Base-by-base conservation (phyloP, 2,329 filamentous ascomycete genomes). In the Talaromyces piceae region DNA sequence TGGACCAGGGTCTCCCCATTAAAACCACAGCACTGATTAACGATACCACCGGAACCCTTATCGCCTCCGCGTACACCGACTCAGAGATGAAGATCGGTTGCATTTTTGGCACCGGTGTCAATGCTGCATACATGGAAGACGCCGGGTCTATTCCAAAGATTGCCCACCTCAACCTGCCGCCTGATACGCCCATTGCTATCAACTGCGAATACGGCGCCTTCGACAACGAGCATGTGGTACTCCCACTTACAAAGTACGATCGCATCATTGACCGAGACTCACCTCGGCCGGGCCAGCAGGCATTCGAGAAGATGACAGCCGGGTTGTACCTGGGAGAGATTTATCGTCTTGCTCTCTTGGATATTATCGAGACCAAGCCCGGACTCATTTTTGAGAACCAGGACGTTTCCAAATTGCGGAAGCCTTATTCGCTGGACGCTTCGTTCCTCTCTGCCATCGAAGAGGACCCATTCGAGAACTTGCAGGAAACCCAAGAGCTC, bases 181-280 rank as follows among this genome's bases (percentile, higher is more conserved):
- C 88, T 0, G 84, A 93, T 55, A 83, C 83, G 54, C 89, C 86
- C 44, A 94, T 96, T 78, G 90, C 89, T 48, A 95, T 97, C 75
- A 96, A 96, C 77, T 96, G 91, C 75, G 91, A 97, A 70, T 96
- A 91, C 81, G 91, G 91, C 58, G 91, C 91, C 28, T 96, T 97
- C 64, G 91, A 96, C 71, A 95, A 95, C 69, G 88, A 95, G 71
- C 86, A 91, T 74, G 79, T 86, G 62, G 86, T 96, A 50, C 83
- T 96, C 11, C 91, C 91, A 11, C 81, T 83, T 50, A 95, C 91
- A 23, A 81, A 81, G 52, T 96, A 93, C 70, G 91, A 97, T 67
- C 76, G 87, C 54, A 82, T 85, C 59, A 88, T 97, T 63, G 91
- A 97, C 75, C 84, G 88, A 60, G 86, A 93, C 62, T 96, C 91